Evolutionary conservation across 306 rosid genomes (phyloP).

Genomic region (Dalbergia cochinchinensis): DNA sequence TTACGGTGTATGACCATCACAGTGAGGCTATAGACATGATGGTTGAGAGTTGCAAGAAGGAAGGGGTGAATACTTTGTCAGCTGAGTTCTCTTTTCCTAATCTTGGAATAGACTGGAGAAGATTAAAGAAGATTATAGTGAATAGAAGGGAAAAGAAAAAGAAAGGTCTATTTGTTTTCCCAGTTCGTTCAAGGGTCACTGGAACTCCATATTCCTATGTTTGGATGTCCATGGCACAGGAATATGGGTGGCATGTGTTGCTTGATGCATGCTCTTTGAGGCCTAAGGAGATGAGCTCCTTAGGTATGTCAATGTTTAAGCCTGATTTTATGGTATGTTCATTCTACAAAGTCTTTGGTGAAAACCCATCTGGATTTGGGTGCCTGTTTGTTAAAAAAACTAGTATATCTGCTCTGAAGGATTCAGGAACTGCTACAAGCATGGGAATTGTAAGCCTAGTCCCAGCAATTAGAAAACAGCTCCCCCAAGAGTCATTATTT

Average conservation of each 20-base stretch:
- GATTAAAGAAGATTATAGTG: conserved; percentile 59
- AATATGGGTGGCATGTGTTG: conserved; percentile 82
- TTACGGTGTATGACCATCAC: conserved; percentile 75
- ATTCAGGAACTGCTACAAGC: conserved; percentile 52
- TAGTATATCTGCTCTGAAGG: conserved; percentile 53
- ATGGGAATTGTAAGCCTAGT: conserved; percentile 74
- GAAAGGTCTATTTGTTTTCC: conserved; percentile 77
- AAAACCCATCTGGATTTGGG: conserved; percentile 85
- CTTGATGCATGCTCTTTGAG: conserved; percentile 81
- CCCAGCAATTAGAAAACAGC: conserved; percentile 45
- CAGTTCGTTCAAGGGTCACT: conserved; percentile 79
- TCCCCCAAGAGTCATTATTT: conserved; percentile 1
- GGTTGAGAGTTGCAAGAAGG: conserved; percentile 69
- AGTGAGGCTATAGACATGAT: conserved; percentile 72
- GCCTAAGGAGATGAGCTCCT: conserved; percentile 81
- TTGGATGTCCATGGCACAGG: conserved; percentile 88
- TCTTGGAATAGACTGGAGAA: conserved; percentile 56
- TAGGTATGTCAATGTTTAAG: conserved; percentile 80
- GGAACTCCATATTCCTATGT: conserved; percentile 79
- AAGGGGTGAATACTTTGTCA: conserved; percentile 61
- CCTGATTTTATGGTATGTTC: conserved; percentile 87
- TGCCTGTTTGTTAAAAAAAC: conserved; percentile 88
- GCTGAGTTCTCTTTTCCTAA: conserved; percentile 75
- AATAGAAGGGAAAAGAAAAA: conserved; percentile 51
- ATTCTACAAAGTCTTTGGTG: conserved; percentile 76